These are phyloP conservation scores for Nothophoma quercina DNA, from an alignment of 2,329 filamentous ascomycete genomes.

Conservation along the genomic window DNA sequence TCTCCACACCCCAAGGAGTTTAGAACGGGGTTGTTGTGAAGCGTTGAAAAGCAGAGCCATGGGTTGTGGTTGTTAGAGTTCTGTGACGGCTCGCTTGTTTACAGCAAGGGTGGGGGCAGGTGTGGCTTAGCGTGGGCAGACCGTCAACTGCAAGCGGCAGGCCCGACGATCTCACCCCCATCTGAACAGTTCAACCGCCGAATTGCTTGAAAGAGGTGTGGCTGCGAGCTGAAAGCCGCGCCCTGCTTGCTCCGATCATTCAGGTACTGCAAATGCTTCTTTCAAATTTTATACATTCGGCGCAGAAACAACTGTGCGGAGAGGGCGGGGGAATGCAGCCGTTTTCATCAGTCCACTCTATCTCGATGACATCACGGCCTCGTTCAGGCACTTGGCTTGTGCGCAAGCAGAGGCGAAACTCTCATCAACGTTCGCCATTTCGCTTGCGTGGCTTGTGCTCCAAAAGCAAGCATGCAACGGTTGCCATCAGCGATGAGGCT, in stretches of 20 bases:
- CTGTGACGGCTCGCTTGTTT: constrained; percentile 29
- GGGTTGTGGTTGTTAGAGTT: constrained; percentile 14
- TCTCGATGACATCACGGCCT: constrained; percentile 12
- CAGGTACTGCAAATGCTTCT: constrained; percentile 30
- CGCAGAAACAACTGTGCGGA: background rate
- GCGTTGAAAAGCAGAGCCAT: constrained; percentile 12
- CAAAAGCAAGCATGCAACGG: constrained; percentile 4
- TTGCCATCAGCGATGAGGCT: constrained; percentile 9
- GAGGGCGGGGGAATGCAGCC: constrained; percentile 9
- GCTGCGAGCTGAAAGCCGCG: constrained; percentile 21
- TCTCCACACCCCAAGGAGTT: constrained; percentile 15
- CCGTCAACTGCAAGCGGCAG: constrained; percentile 36
- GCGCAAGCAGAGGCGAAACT: constrained; percentile 11
- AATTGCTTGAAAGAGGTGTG: constrained; percentile 28
- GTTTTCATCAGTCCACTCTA: constrained; percentile 15
- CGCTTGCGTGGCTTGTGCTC: constrained; percentile 14
- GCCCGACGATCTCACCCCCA: constrained; percentile 28
- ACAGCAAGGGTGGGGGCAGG: constrained; percentile 22
- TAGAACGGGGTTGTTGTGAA: constrained; percentile 19
- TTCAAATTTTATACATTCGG: background rate
- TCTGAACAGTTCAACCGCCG: constrained; percentile 27
- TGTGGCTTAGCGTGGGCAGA: constrained; percentile 23
- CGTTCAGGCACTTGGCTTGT: constrained; percentile 13
- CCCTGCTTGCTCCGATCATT: constrained; percentile 26
- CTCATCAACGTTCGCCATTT: constrained; percentile 4